These are phyloP conservation scores for Leccinum uliginosum DNA, from an alignment of 768 basidiomycete genomes.

Conservation along the genomic window DNA sequence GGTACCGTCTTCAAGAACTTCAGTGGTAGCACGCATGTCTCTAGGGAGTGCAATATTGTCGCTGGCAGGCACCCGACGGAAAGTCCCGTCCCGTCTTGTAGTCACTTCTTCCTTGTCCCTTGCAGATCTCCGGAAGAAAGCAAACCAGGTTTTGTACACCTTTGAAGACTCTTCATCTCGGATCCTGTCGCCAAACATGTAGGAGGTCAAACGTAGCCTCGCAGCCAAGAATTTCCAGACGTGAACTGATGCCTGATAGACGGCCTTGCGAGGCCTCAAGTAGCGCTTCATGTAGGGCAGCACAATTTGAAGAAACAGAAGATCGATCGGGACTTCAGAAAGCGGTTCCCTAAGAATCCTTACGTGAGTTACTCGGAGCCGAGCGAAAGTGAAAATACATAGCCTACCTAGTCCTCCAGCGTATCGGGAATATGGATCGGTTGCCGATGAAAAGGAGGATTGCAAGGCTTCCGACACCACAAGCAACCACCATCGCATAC, in stretches of 20 bases:
- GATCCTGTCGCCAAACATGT: slow-evolving; percentile 76
- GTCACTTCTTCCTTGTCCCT: slow-evolving; percentile 19
- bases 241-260: slow-evolving; percentile 48
- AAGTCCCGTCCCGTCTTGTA: slow-evolving; percentile 48
- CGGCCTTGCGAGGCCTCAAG: slow-evolving; percentile 60
- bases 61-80: slow-evolving; percentile 80
- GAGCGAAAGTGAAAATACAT: background rate
- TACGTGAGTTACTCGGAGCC: background rate
- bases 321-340: slow-evolving; percentile 83
- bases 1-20: slow-evolving; percentile 59
- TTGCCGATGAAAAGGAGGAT: slow-evolving; percentile 58
- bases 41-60: slow-evolving; percentile 79
- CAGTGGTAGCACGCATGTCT: slow-evolving; percentile 72
- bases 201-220: slow-evolving; percentile 77
- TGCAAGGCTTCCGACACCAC: slow-evolving; percentile 72
- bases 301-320: slow-evolving; percentile 80
- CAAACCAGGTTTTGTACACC: slow-evolving; percentile 26
- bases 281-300: slow-evolving; percentile 79
- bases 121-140: slow-evolving; percentile 36
- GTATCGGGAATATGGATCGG: slow-evolving; percentile 74
- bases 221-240: slow-evolving; percentile 68
- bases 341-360: slow-evolving; percentile 62
- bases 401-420: slow-evolving; percentile 77
- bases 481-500: slow-evolving; percentile 80
- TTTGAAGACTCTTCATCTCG: slow-evolving; percentile 60